Percentiles rank a stretch among this genome's conserved stretches.
phyloP scores from a whole-genome alignment of 2,329 filamentous ascomycete species.

The Colletotrichum sp. region DNA sequence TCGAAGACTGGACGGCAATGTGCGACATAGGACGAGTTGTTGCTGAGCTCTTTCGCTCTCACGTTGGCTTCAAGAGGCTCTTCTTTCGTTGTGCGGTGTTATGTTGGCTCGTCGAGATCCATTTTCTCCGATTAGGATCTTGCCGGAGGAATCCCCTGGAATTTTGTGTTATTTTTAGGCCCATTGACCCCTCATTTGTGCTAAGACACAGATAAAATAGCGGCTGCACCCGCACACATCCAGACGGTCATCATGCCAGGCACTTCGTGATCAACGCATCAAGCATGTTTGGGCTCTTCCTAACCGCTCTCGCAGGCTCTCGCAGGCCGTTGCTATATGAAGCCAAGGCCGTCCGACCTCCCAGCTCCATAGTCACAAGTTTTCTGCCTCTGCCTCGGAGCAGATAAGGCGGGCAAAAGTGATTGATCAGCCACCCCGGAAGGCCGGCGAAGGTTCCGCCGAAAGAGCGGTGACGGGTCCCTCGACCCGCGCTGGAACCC shows the following conservation, averaged over 20 bases:
- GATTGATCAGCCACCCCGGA: conserved; percentile 16
- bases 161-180: conserved; percentile 8
- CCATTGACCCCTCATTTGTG: conserved; percentile 9
- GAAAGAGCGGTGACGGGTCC: conserved; percentile 21
- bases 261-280: not conserved
- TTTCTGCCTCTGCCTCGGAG: not conserved
- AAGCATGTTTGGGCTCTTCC: not conserved
- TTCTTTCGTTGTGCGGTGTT: not conserved
- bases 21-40: not conserved
- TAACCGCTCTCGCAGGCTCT: not conserved
- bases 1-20: not conserved
- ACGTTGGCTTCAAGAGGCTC: not conserved
- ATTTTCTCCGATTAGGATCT: conserved; percentile 1
- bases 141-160: not conserved
- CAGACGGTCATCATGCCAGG: not conserved
- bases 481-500: conserved; percentile 1
- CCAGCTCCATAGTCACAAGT: not conserved
- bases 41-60: not conserved
- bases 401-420: not conserved
- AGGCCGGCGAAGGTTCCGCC: conserved; percentile 18
- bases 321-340: not conserved
- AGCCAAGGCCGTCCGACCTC: not conserved
- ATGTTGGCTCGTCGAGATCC: not conserved
- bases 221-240: conserved; percentile 10
- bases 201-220: not conserved